Evolutionary conservation across 305 asterid genomes (phyloP).

Genomic region (Fraxinus sp.): DNA sequence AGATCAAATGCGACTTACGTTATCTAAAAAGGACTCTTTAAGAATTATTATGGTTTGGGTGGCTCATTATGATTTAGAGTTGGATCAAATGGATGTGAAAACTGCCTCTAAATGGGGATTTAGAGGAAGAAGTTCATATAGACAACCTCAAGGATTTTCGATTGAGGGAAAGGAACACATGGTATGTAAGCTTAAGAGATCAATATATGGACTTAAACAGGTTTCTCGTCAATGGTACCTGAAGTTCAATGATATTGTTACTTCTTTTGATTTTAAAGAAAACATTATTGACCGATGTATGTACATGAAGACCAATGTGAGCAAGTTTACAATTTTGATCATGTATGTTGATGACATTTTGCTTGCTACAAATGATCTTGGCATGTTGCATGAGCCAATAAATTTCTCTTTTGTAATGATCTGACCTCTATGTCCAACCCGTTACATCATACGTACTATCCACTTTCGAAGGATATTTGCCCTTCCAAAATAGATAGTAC

Average conservation of each 20-base stretch:
- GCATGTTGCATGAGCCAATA: too few relatives aligned
- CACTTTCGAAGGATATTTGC: too few relatives aligned
- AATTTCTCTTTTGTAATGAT: too few relatives aligned
- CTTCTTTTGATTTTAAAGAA: too few relatives aligned
- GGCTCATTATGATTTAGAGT: background rate
- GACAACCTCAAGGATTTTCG: background rate
- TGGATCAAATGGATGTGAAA: background rate
- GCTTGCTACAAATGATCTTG: too few relatives aligned
- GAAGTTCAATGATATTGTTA: too few relatives aligned
- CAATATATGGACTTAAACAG: too few relatives aligned
- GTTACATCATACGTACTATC: too few relatives aligned
- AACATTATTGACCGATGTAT: background rate
- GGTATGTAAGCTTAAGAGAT: background rate
- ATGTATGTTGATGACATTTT: too few relatives aligned
- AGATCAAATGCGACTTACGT: background rate
- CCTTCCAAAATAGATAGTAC: too few relatives aligned
- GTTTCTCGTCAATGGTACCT: too few relatives aligned
- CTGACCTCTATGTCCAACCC: too few relatives aligned
- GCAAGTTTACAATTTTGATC: background rate
- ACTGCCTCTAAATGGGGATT: background rate
- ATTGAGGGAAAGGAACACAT: background rate
- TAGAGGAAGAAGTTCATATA: background rate
- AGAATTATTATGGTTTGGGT: background rate
- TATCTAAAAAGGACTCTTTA: background rate
- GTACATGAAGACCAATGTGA: background rate